Evolutionary conservation across 805 yeast species (phyloP), one percentile per base, ranked within the genome.

Genomic region (Suhomyces canberraensis): DNA sequence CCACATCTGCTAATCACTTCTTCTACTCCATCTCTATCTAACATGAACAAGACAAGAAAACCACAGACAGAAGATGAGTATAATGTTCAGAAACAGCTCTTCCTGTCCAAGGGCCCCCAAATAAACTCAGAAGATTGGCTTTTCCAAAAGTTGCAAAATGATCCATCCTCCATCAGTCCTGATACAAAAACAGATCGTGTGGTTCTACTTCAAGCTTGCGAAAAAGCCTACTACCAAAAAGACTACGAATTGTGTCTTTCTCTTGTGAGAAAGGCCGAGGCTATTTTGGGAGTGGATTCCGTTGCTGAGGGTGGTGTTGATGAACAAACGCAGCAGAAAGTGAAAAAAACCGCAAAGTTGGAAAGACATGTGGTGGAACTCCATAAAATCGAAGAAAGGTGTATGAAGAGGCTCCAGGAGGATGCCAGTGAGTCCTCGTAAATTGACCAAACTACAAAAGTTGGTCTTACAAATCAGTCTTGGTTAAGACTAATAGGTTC

Each of bases 31-130:
- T n/a, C n/a, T n/a, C n/a, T n/a, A n/a, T n/a, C n/a, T n/a, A 20
- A 11, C 31, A 38, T 38, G 42, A 30, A 33, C 21, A 45, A 41
- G 29, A 45, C 45, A 17, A 71, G 96, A 28, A 86, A 84, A 48
- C 81, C 79, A 0, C 96, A 88, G 52, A 51, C 82, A 0, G 79
- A 77, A 28, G 90, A 80, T 36, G 84, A 76, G 39, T 88, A 62
- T 45, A 60, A 52, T 22, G 51, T 41, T 7, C 91, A 88, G 56
- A 61, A 64, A 42, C 43, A 44, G 3, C 74, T 71, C 48, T 87
- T 78, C 51, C 59, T 58, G 44, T 32, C 47, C 0, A 52, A 64
- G 0, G 95, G 95, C 0, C 93, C 95, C 0, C 60, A 65, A 1
- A 49, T 75, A 14, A 76, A 78, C 37, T 71, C 73, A 0, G 52